Percentiles rank a stretch among this genome's conserved stretches.
Conservation (phyloP, 805 yeast genomes). For the Kregervanrija pseudodelftensis region DNA sequence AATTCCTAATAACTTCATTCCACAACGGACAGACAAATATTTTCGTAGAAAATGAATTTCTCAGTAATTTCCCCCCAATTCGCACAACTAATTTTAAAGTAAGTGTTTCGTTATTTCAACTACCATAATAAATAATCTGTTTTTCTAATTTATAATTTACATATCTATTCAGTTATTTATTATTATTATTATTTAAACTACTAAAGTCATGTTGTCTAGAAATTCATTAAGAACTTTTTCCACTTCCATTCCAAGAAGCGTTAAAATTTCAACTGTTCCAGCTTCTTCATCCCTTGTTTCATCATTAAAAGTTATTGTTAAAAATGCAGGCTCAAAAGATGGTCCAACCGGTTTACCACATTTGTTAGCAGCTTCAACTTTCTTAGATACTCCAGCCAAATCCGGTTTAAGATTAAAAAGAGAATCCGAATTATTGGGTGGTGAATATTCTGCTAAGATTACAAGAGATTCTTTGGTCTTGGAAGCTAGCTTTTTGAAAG, state of each 20-base stretch:
- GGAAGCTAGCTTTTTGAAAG: constrained; percentile 75
- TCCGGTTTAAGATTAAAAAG: constrained; percentile 90
- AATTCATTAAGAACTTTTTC: constrained; percentile 28
- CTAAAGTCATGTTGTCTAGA: constrained; percentile 23
- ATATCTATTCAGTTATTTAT: no score
- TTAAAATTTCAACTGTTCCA: constrained; percentile 31
- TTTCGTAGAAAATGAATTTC: no score
- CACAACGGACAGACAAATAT: no score
- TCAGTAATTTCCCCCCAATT: no score
- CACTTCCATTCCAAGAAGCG: constrained; percentile 38
- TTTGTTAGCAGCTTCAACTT: constrained; percentile 74
- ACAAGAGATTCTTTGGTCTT: constrained; percentile 82
- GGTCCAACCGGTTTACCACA: constrained; percentile 79
- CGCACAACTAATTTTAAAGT: no score
- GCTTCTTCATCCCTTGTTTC: constrained; percentile 60
- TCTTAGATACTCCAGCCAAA: constrained; percentile 72
- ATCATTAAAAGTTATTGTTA: constrained; percentile 67
- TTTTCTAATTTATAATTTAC: no score
- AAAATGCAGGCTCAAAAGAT: constrained; percentile 77
- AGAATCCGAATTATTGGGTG: constrained; percentile 92
- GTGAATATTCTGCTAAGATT: constrained; percentile 58
- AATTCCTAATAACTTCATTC: no score
- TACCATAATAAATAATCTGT: no score
- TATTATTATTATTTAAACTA: no score
- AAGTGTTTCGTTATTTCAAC: no score